phyloP scores from a whole-genome alignment of 805 yeast species.

The Candida maesae region DNA sequence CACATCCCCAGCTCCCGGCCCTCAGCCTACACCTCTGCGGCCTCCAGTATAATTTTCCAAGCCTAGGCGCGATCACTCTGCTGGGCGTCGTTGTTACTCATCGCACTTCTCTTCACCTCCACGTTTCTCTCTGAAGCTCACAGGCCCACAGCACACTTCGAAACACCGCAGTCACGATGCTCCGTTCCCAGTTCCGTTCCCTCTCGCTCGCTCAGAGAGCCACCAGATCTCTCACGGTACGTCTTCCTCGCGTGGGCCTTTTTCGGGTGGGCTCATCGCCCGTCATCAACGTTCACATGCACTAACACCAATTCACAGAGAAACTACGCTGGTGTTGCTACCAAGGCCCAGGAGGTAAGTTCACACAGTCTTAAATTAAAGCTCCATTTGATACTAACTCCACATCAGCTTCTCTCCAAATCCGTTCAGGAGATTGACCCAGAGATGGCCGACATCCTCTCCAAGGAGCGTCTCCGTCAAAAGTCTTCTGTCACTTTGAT shows the following conservation, averaged over 20 bases:
- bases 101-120: too few relatives aligned
- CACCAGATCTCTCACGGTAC: slow-evolving; percentile 8
- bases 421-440: slow-evolving; percentile 59
- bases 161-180: slow-evolving; percentile 8
- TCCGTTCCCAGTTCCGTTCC: slow-evolving; percentile 20
- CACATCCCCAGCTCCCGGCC: neutral
- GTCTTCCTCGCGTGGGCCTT: neutral
- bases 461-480: slow-evolving; percentile 87
- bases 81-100: neutral
- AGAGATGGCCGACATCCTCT: slow-evolving; percentile 67
- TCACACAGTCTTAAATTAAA: neutral
- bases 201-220: slow-evolving; percentile 14
- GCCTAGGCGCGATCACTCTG: neutral
- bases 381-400: neutral
- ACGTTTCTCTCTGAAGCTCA: too few relatives aligned
- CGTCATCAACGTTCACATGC: too few relatives aligned
- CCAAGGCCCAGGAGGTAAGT: slow-evolving; percentile 18
- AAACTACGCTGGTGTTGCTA: slow-evolving; percentile 20
- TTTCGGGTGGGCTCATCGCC: neutral
- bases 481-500: slow-evolving; percentile 89
- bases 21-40: too few relatives aligned
- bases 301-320: slow-evolving; percentile 10
- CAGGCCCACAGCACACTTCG: too few relatives aligned
- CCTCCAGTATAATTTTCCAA: too few relatives aligned
- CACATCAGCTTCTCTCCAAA: slow-evolving; percentile 14